Base-by-base conservation (phyloP, 164 flowering plant genomes). In the Cinnamomum micranthum region DNA sequence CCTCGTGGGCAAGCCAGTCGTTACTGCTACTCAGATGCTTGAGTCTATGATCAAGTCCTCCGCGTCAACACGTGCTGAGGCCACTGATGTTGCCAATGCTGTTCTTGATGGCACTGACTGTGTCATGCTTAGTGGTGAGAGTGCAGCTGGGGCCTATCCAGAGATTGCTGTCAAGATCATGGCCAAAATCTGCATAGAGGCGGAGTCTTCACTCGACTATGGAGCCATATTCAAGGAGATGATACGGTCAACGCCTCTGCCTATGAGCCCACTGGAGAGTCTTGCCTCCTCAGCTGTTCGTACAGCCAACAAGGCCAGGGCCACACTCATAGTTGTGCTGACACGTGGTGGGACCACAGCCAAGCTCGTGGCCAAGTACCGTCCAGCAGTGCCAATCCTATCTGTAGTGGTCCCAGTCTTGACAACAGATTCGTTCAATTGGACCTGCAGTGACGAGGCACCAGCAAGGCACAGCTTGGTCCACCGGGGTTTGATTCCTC, bases 41-140 rank as follows among this genome's bases (percentile, higher is more conserved):
- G 94, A 91, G 75, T 91, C 97, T 22, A 91, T 90, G 97, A 91
- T 90, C 80, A 91, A 91, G 77, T 91, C n/a, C 94, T 19, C 94
- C 97, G 1, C 79, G 97, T 20, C 97, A 52, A 91, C 94, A 24
- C 91, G 94, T 74, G 97, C 94, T 22, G 97, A 91, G 79, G 97
- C 97, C n/a, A 90, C 94, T 28, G 97, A 91, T 79, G 97, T 91
- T 10, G 97, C 97, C 24, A 91, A 90, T 75, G 97, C 97, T 50
- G 94, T 91, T n/a, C 92, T 91, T 58, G 94, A 90, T 77, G 97
- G 97, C 35, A 90, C 92, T 28, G 97, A 91, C 47, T 91, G 94
- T 78, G 97, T 91, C 74, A 91, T 91, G 97, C 92, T 91, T 19
- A 91, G 97, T 77, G 97, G 97, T 69, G 97, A 91, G 85, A 91